Percentiles rank a stretch among this genome's conserved stretches.
These are phyloP conservation scores for Aspergillus tubingensis DNA, from an alignment of 2,329 filamentous ascomycete species.

Conservation along the genomic window DNA sequence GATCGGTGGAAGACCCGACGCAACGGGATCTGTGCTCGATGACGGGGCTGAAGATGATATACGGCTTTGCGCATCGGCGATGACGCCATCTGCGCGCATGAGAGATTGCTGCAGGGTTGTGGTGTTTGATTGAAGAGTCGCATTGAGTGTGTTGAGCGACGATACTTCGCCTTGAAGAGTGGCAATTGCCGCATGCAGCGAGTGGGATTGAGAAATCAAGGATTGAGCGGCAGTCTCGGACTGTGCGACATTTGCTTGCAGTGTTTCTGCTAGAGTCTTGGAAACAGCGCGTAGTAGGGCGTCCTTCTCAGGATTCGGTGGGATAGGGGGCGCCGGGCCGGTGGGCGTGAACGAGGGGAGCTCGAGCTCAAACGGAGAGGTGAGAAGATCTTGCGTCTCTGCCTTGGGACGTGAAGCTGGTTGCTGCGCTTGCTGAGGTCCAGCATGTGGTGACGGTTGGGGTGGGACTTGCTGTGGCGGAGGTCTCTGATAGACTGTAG, in stretches of 20 bases:
- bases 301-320: constrained; percentile 94
- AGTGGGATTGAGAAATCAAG: constrained; percentile 74
- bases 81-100: constrained; percentile 73
- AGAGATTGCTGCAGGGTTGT: constrained; percentile 75
- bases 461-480: constrained; percentile 20
- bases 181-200: constrained; percentile 70
- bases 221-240: constrained; percentile 74
- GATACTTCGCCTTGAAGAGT: constrained; percentile 73
- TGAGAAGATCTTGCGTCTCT: constrained; percentile 59
- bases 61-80: constrained; percentile 69
- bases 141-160: constrained; percentile 69
- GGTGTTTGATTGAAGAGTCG: constrained; percentile 74
- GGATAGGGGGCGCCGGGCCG: constrained; percentile 75
- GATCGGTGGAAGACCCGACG: constrained; percentile 65
- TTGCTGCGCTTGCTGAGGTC: constrained; percentile 19
- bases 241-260: constrained; percentile 68
- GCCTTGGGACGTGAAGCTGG: constrained; percentile 31
- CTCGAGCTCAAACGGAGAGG: constrained; percentile 63
- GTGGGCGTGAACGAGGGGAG: constrained; percentile 50
- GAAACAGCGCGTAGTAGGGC: constrained; percentile 77
- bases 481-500: constrained; percentile 33
- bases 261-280: constrained; percentile 66
- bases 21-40: constrained; percentile 34
- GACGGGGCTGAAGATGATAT: constrained; percentile 27
- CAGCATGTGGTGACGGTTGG: constrained; percentile 29